These are phyloP conservation scores for Lichenothelia convexa DNA, from an alignment of 495 filamentous ascomycete species.

Conservation along the genomic window DNA sequence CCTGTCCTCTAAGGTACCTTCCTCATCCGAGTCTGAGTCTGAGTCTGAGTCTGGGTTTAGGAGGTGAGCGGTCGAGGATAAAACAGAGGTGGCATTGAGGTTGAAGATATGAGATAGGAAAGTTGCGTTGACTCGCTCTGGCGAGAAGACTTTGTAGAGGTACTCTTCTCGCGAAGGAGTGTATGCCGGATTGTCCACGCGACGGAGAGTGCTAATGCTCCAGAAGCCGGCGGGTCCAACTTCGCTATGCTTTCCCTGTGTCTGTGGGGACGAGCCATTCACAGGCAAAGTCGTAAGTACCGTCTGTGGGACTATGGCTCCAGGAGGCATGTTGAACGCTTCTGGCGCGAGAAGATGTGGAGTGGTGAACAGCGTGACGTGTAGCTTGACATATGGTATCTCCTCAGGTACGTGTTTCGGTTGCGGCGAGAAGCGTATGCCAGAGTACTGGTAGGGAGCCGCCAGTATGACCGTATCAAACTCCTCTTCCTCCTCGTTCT, in stretches of 20 bases:
- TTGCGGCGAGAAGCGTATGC: constrained; percentile 31
- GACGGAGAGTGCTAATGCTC: constrained; percentile 62
- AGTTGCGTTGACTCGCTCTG: constrained; percentile 38
- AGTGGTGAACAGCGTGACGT: constrained; percentile 80
- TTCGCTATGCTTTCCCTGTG: too few species aligned
- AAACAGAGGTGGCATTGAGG: background rate
- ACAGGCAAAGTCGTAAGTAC: constrained; percentile 71
- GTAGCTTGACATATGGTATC: constrained; percentile 64
- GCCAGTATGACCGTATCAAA: constrained; percentile 75
- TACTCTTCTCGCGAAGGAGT: constrained; percentile 39
- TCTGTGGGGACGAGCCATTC: constrained; percentile 25
- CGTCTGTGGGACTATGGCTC: constrained; percentile 38
- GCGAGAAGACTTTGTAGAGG: constrained; percentile 93
- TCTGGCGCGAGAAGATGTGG: constrained; percentile 44
- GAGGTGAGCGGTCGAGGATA: too few species aligned
- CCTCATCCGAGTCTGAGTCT: constrained; percentile 1
- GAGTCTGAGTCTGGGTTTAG: too few species aligned
- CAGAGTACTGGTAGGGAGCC: constrained; percentile 55
- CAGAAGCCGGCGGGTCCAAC: constrained; percentile 64
- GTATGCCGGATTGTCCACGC: constrained; percentile 36
- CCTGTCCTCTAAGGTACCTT: constrained; percentile 12
- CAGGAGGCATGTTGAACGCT: constrained; percentile 46
- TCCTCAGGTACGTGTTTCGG: constrained; percentile 38
- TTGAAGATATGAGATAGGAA: constrained; percentile 42
- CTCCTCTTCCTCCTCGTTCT: constrained; percentile 11